Evolutionary conservation across 257 asterid species (phyloP), one percentile per base, ranked within the genome.

Genomic region (Ballota nigra): DNA sequence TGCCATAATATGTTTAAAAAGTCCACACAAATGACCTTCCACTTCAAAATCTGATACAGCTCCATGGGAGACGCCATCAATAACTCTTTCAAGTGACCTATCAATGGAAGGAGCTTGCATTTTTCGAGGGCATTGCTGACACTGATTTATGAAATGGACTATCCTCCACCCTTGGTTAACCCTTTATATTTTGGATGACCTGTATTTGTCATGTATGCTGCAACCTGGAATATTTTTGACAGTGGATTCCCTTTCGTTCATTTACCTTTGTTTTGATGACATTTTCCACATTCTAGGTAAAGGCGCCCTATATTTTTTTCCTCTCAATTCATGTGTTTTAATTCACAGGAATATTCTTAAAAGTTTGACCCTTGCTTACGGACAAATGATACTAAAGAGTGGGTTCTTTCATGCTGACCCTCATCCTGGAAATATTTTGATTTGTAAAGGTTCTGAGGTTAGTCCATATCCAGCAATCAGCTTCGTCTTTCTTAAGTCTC

Each of bases 321-420:
- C 4, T 40, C 78, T 75, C 63, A 66, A 5, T 33, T 60, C 29
- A 19, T 47, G 22, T 53, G 49, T 68, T 63, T 67, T 26, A 20
- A 47, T 60, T 59, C 76, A 79, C 87, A 95, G 99, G 92, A 95
- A 85, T 80, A 95, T 95, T 81, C 96, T 92, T 63, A 87, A 84
- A 86, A 89, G 84, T 70, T 75, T 95, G 91, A 80, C 99, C 5
- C 96, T 88, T 79, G 93, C 98, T 75, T 95, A 95, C 74, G 99
- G 99, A 53, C 97, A 95, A 82, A 95, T 95, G 98, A 92, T 95
- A 78, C 82, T 92, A 78, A 86, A 69, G 90, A 95, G 96, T 82
- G 98, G 99, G 70, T 95, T 83, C 91, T 95, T 95, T 81, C 99
- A 95, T 75, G 98, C 99, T 1, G 99, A 95, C 80, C 99, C 99